Conservation (phyloP, 352 stramenopile species). For the Halophytophthora batemanensis region DNA sequence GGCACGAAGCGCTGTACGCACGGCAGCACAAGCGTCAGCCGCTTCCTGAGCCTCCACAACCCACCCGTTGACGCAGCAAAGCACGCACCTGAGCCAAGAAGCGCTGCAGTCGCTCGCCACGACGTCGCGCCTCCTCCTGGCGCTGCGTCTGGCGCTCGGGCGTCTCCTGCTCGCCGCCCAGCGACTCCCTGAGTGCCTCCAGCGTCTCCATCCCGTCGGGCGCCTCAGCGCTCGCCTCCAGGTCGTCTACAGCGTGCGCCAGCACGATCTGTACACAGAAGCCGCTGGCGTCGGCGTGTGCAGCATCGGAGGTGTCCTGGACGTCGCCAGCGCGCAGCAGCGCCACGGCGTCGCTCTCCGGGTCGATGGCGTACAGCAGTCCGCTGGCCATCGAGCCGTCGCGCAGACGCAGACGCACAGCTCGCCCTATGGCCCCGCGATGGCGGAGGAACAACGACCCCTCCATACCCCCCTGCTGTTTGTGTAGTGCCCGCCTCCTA, state of each 20-base stretch:
- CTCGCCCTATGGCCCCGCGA: constrained; percentile 27
- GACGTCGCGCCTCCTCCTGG: constrained; percentile 3
- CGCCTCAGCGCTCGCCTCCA: constrained; percentile 15
- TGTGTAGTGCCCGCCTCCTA: neutral
- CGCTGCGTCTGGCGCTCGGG: neutral
- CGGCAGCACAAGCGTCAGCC: neutral
- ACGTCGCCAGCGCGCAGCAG: constrained; percentile 17
- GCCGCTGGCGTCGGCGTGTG: neutral
- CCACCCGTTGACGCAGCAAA: neutral
- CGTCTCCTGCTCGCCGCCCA: neutral
- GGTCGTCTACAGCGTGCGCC: constrained; percentile 20
- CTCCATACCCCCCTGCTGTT: constrained; percentile 20
- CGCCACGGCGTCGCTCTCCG: constrained; percentile 49
- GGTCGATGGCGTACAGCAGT: constrained; percentile 56
- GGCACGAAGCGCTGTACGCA: constrained; percentile 19
- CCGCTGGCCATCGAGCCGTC: constrained; percentile 36
- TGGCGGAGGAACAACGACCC: constrained; percentile 26
- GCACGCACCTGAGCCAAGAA: constrained; percentile 23
- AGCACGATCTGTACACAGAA: constrained; percentile 36
- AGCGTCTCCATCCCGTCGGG: constrained; percentile 8
- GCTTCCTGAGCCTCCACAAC: neutral
- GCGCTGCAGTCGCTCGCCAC: constrained; percentile 8
- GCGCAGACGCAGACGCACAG: constrained; percentile 32
- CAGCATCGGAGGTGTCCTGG: neutral
- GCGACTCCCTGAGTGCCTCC: constrained; percentile 12